phyloP scores from a whole-genome alignment of 768 basidiomycete genomes.

The Auricularia sp. region DNA sequence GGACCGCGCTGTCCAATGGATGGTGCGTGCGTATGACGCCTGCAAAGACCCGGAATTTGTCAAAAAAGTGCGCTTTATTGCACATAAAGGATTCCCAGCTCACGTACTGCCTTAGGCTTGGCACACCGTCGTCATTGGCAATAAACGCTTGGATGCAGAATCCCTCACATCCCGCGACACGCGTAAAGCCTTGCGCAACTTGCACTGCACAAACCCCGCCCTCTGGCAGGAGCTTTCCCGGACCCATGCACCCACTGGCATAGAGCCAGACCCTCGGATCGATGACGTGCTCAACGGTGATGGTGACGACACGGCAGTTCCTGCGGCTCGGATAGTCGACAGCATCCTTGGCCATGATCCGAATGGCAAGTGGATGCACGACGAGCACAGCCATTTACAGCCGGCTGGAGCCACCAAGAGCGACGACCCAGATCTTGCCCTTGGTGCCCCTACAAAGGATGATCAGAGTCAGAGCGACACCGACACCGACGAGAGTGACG shows the following conservation, averaged over 20 bases:
- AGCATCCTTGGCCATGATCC: background rate
- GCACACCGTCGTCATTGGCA: background rate
- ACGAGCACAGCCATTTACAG: too few species aligned
- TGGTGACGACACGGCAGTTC: background rate
- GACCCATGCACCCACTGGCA: too few species aligned
- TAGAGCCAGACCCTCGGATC: background rate
- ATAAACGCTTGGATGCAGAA: background rate
- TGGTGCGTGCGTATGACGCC: slow-evolving; percentile 11
- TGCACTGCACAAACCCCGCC: background rate
- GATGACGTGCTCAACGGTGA: background rate
- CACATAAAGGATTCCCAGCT: too few species aligned
- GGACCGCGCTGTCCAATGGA: slow-evolving; percentile 19
- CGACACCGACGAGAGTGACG: background rate
- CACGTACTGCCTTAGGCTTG: too few species aligned
- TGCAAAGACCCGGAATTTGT: too few species aligned
- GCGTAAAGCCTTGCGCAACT: background rate
- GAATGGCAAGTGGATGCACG: background rate
- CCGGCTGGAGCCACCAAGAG: background rate
- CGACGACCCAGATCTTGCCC: background rate
- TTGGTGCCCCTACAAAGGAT: background rate
- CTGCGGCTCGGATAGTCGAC: background rate
- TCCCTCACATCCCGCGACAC: background rate
- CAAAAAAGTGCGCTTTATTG: too few species aligned
- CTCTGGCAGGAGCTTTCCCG: background rate
- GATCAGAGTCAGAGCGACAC: background rate